Evolutionary conservation across 352 stramenopile genomes (phyloP), one percentile per base, ranked within the genome.

Genomic region (Vaucheria bursata): DNA sequence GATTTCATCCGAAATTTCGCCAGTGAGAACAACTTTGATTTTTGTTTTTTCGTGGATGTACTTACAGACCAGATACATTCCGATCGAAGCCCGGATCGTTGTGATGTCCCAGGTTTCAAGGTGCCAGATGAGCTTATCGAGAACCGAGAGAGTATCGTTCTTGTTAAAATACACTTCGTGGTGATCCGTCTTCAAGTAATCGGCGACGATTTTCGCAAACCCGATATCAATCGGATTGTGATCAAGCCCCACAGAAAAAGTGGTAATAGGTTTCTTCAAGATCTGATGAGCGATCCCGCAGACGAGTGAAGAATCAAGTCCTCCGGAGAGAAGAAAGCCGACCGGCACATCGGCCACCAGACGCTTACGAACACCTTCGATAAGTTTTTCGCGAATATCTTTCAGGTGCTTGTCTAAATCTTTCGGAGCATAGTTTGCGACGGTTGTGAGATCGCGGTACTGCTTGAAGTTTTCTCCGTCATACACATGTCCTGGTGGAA

Each of bases 1-100:
- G 45, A 59, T 59, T 25, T 59, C 45, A 59, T 59, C 45, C 12
- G 12, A 18, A 18, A 59, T 25, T 59, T 59, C 45, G 25, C 45
- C 45, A 18, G 45, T 59, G 45, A 59, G 45, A 25, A 59, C 45
- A 18, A 59, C 45, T 59, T 59, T 59, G 45, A 59, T 59, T 25
- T 59, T 59, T 18, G 45, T 59, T 59, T 59, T 59, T 25, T 59
- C 45, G 45, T 59, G 45, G 45, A 59, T 59, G 45, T 59, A 59
- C 25, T 59, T 59, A 25, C 45, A 59, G 25, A 59, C 45, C 12
- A 59, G 45, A 59, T 59, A 59, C 45, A 59, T 59, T 18, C 45
- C 45, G 25, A 59, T 59, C 45, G 45, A 59, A 18, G 45, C 45
- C 18, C 45, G 45, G 45, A 59, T 59, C 12, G 45, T 59, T 18